phyloP scores from a whole-genome alignment of 352 stramenopile species.

The Globisporangium mamillatum region DNA sequence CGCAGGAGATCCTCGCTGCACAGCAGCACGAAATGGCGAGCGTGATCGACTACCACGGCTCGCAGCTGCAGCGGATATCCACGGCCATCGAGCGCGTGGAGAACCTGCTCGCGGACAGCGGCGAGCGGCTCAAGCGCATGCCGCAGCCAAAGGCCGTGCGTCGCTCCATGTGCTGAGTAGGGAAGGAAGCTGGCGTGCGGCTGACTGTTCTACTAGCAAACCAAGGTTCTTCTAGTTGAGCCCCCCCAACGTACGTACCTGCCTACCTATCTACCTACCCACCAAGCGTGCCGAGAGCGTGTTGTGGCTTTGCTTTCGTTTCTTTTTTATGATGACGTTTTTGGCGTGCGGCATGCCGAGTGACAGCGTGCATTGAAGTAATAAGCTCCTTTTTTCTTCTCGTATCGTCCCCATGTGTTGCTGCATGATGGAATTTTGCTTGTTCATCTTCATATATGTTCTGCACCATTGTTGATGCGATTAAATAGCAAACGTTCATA shows the following conservation, averaged over 20 bases:
- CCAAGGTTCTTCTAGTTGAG: not conserved
- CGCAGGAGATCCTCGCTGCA: conserved; percentile 70
- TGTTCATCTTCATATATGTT: not conserved
- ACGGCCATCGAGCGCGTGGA: conserved; percentile 70
- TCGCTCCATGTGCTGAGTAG: conserved; percentile 17
- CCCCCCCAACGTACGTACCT: not conserved
- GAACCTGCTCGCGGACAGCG: conserved; percentile 47
- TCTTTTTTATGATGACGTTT: not conserved
- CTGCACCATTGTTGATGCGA: not conserved
- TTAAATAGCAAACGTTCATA: conserved; percentile 4
- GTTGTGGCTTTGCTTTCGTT: not conserved
- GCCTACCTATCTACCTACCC: not conserved
- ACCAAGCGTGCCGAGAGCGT: not conserved
- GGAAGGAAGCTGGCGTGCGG: not conserved
- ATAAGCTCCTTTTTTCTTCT: not conserved
- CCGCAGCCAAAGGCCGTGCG: conserved; percentile 7
- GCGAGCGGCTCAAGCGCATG: conserved; percentile 28
- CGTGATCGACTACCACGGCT: conserved; percentile 60
- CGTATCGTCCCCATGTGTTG: not conserved
- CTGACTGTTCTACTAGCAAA: not conserved
- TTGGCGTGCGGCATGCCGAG: conserved; percentile 10
- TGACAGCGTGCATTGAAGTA: not conserved
- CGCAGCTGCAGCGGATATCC: conserved; percentile 64
- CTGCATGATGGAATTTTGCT: not conserved
- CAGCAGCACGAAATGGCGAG: conserved; percentile 73